Evolutionary conservation across 1,139 yeast genomes (phyloP), one percentile per base, ranked within the genome.

Genomic region (Insectozyma bohioensis): DNA sequence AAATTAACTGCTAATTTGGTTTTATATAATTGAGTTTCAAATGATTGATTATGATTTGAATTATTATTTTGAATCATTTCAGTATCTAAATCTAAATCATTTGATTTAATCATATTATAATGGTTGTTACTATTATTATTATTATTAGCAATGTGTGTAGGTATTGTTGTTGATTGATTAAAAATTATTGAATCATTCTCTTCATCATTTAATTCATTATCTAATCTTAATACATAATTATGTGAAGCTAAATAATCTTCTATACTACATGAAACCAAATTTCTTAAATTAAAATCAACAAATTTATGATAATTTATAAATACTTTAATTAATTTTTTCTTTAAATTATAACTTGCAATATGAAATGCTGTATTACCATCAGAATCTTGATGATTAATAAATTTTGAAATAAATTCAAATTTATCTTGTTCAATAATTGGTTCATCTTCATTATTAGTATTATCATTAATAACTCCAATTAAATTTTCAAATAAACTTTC

Each of bases 311-410:
- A 82, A 24, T 77, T 73, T 11, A 87, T 61, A 33, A 92, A 67
- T 1, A 84, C 79, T 43, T 82, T 80, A 47, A 85, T 83, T 42
- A 92, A 79, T 49, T 80, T 79, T 45, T 80, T 77, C 35, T 92
- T 86, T 27, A 83, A 75, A 49, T 83, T 78, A 36, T 78, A 75
- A 1, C 95, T 85, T 18, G 92, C 83, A 28, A 90, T 72, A 49
- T 90, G 95, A 36, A 88, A 66, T 0, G 95, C 95, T 0, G 96
- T 85, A 52, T 90, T 87, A 1, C 97, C 97, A 45, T 82, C 79
- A 18, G 66, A 59, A 54, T 92, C 97, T 47, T 84, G 94, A 35
- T 79, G 78, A 53, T 88, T 85, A 29, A 87, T 63, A 47, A 86
- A 79, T 51, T 85, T 92, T 12, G 79, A 69, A 20, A 87, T 63